A percentile compares a stretch with the other conserved stretches of the same genome.
Conservation (phyloP, 768 basidiomycete genomes). For the Amanita exitialis region DNA sequence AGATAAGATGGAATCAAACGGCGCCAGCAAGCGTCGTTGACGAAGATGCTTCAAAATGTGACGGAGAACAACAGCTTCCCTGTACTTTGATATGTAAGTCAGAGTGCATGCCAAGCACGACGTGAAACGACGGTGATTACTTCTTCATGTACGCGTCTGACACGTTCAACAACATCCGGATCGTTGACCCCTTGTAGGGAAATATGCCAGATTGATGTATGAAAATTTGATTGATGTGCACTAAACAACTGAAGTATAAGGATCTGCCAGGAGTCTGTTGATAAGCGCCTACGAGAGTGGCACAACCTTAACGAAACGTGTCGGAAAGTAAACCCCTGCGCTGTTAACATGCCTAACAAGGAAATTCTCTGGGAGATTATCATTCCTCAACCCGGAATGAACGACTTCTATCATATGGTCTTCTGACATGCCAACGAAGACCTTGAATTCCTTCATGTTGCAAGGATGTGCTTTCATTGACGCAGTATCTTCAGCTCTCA, state of each 20-base stretch:
- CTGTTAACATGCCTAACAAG: slow-evolving; percentile 44
- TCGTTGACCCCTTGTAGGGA: slow-evolving; percentile 52
- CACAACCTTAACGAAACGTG: slow-evolving; percentile 63
- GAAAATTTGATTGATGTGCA: slow-evolving; percentile 63
- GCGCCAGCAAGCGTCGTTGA: slow-evolving; percentile 59
- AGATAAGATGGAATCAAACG: slow-evolving; percentile 48
- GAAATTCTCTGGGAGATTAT: slow-evolving; percentile 55
- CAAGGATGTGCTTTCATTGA: slow-evolving; percentile 63
- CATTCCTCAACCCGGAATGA: slow-evolving; percentile 56
- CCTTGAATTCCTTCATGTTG: slow-evolving; percentile 77
- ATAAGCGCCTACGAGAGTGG: slow-evolving; percentile 52
- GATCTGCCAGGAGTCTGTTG: background rate
- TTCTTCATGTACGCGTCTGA: slow-evolving; percentile 48
- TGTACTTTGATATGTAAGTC: slow-evolving; percentile 32
- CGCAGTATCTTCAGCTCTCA: slow-evolving; percentile 4
- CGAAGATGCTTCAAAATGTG: slow-evolving; percentile 72
- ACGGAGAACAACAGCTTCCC: slow-evolving; percentile 53
- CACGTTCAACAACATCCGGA: slow-evolving; percentile 42
- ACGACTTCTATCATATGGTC: slow-evolving; percentile 65
- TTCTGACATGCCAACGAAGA: slow-evolving; percentile 53
- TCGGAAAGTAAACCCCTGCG: slow-evolving; percentile 49
- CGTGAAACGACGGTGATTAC: slow-evolving; percentile 27
- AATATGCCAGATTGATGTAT: slow-evolving; percentile 74
- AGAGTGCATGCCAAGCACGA: slow-evolving; percentile 1
- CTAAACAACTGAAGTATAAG: slow-evolving; percentile 22